Evolutionary conservation across 495 filamentous ascomycete species (phyloP).

Genomic region (Tuber microsphaerosporum): DNA sequence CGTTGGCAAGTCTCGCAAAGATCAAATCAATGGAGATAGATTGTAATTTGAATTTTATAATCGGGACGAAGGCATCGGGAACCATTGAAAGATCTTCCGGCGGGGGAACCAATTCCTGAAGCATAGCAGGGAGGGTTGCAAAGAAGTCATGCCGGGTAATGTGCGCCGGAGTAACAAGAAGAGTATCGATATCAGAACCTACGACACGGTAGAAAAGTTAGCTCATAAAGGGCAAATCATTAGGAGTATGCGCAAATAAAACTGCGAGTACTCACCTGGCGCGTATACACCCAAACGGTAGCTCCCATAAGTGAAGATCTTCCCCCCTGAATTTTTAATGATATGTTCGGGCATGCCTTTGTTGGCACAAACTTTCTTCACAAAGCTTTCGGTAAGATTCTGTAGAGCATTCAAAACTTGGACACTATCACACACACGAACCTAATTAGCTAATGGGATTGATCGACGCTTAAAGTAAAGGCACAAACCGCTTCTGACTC

Average conservation of each 20-base stretch:
- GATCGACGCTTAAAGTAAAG: conserved; percentile 41
- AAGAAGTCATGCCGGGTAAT: conserved; percentile 86
- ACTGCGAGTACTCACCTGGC: conserved; percentile 51
- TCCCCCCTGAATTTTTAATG: conserved; percentile 73
- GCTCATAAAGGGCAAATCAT: neutral
- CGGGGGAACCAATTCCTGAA: conserved; percentile 62
- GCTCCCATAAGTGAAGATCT: conserved; percentile 91
- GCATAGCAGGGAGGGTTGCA: conserved; percentile 67
- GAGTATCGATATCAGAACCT: conserved; percentile 95
- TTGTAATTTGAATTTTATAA: conserved; percentile 87
- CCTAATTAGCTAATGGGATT: conserved; percentile 14
- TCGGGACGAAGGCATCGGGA: conserved; percentile 82
- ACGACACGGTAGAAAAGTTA: conserved; percentile 20
- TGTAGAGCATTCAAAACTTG: conserved; percentile 63
- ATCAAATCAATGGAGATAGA: conserved; percentile 93
- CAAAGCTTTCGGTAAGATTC: conserved; percentile 72
- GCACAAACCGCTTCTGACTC: conserved; percentile 64
- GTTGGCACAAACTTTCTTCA: conserved; percentile 62
- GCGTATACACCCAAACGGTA: conserved; percentile 90
- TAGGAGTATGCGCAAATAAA: conserved; percentile 3
- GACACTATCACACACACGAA: conserved; percentile 20
- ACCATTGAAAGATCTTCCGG: conserved; percentile 79
- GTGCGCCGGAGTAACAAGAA: conserved; percentile 82
- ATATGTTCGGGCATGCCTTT: conserved; percentile 65
- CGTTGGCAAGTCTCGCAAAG: conserved; percentile 66